Evolutionary conservation across 441 rosid genomes (phyloP).

Genomic region (Pelargonium citronellum): DNA sequence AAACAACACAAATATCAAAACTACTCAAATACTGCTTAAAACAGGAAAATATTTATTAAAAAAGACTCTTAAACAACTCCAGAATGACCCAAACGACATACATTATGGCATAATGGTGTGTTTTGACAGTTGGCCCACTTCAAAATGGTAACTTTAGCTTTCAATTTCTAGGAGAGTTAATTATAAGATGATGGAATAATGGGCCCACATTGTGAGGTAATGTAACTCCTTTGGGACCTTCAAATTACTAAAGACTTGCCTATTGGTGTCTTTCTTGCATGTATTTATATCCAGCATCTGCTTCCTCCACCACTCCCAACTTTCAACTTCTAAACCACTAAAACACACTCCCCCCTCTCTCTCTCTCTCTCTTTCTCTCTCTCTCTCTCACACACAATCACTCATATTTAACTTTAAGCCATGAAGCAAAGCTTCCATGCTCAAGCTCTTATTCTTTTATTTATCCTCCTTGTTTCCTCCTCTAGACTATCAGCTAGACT

Average conservation of each 20-base stretch:
- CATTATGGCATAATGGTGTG: too few species aligned
- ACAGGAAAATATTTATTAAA: too few species aligned
- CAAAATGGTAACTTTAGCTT: too few species aligned
- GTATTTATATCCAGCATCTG: slow-evolving; percentile 28
- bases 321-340: slow-evolving; percentile 11
- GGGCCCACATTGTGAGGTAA: slow-evolving; percentile 21
- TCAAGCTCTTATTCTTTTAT: slow-evolving; percentile 30
- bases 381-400: too few species aligned
- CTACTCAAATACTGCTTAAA: too few species aligned
- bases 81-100: too few species aligned
- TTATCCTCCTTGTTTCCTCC: slow-evolving; percentile 31
- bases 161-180: not conserved
- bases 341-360: not conserved
- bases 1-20: too few species aligned
- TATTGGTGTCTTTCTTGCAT: slow-evolving; percentile 21
- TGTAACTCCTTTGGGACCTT: slow-evolving; percentile 11
- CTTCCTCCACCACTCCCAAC: slow-evolving; percentile 14
- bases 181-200: slow-evolving; percentile 5
- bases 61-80: too few species aligned
- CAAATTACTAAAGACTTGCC: slow-evolving; percentile 18
- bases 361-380: not conserved
- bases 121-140: too few species aligned
- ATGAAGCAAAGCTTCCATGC: slow-evolving; percentile 43
- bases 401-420: not conserved
- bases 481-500: slow-evolving; percentile 31